Evolutionary conservation across 129 eudicot species (phyloP).

Genomic region (Artemisia annua): DNA sequence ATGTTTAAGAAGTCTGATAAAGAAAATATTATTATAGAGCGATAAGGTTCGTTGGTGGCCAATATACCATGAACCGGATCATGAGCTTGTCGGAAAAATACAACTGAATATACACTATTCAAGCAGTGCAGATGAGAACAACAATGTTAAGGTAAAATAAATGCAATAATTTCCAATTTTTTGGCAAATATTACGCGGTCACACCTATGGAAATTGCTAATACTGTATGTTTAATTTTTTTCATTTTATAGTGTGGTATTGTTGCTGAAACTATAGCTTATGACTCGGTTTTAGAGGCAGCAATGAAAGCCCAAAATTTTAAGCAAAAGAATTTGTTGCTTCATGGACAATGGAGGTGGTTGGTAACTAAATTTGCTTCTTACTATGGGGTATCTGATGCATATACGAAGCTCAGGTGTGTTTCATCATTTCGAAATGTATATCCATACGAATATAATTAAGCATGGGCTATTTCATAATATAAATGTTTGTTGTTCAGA

Average conservation of each 20-base stretch:
- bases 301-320: slow-evolving; percentile 73
- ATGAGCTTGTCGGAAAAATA: slow-evolving; percentile 72
- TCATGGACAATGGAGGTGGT: slow-evolving; percentile 80
- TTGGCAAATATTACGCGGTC: background rate
- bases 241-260: slow-evolving; percentile 53
- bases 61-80: slow-evolving; percentile 74
- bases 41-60: slow-evolving; percentile 83
- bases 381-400: slow-evolving; percentile 87
- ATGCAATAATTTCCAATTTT: background rate
- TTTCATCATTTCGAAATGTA: background rate
- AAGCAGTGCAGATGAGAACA: slow-evolving; percentile 57
- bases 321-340: slow-evolving; percentile 60
- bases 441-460: slow-evolving; percentile 3
- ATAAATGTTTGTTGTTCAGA: slow-evolving; percentile 36
- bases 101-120: slow-evolving; percentile 59
- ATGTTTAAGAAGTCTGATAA: slow-evolving; percentile 8
- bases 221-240: background rate
- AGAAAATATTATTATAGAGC: slow-evolving; percentile 42
- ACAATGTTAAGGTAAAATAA: slow-evolving; percentile 57
- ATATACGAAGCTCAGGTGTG: slow-evolving; percentile 71
- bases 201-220: background rate
- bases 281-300: slow-evolving; percentile 74
- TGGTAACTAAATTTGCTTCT: slow-evolving; percentile 65
- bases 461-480: background rate
- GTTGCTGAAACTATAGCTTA: slow-evolving; percentile 90